A percentile compares a stretch with the other conserved stretches of the same genome.
Evolutionary conservation across 169 alveolate genomes (phyloP).

Genomic region (Babesia caballi): DNA sequence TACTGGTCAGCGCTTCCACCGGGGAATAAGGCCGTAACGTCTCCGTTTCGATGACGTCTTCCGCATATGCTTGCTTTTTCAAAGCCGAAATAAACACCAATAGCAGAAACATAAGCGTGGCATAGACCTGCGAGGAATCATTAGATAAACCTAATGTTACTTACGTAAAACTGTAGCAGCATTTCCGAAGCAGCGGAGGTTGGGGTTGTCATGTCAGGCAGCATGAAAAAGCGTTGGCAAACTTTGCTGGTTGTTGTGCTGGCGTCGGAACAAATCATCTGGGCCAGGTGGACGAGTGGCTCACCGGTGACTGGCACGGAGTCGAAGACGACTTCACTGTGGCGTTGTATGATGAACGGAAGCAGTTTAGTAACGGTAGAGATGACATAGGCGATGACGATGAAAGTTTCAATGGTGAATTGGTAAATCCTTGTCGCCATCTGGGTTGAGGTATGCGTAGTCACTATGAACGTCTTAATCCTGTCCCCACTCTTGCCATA

Average conservation of each 20-base stretch:
- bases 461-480: conserved; percentile 10
- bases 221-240: conserved; percentile 1
- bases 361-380: conserved; percentile 4
- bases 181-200: background rate
- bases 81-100: background rate
- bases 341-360: conserved; percentile 7
- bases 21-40: background rate
- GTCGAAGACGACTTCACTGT: conserved; percentile 26
- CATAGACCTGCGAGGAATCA: background rate
- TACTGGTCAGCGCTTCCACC: background rate
- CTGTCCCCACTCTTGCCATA: conserved; percentile 30
- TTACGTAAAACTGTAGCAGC: conserved; percentile 1
- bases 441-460: background rate
- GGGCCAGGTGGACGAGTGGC: conserved; percentile 23
- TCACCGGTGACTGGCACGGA: conserved; percentile 29
- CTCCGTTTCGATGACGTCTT: background rate
- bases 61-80: background rate
- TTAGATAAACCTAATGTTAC: background rate
- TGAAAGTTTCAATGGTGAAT: background rate
- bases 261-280: conserved; percentile 31
- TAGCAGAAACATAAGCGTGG: background rate
- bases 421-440: background rate
- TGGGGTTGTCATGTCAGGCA: background rate
- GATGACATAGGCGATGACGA: conserved; percentile 6
- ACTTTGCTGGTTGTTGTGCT: background rate